phyloP scores from a whole-genome alignment of 176 grass and related monocot genomes.

The Hyparrhenia diplandra region DNA sequence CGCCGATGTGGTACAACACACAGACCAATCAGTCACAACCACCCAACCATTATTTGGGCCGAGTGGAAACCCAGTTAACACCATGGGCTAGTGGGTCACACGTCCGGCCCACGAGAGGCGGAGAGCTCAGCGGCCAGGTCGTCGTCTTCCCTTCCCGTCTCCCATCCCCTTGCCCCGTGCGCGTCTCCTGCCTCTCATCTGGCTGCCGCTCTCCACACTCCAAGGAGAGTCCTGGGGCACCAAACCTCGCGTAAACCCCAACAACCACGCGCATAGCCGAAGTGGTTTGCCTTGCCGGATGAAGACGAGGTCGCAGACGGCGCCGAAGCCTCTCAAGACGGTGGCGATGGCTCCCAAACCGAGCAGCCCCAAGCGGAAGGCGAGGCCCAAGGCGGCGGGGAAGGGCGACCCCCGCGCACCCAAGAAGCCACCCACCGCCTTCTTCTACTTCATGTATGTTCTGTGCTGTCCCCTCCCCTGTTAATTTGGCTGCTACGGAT shows the following conservation, averaged over 20 bases:
- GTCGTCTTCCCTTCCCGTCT: neutral
- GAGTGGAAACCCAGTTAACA: neutral
- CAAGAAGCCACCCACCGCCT: slow-evolving; percentile 67
- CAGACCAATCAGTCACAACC: neutral
- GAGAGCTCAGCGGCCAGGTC: neutral
- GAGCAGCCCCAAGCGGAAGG: slow-evolving; percentile 32
- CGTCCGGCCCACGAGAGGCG: neutral
- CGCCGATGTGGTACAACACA: slow-evolving; percentile 5
- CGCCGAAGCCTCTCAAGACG: slow-evolving; percentile 49
- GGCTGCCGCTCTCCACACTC: neutral
- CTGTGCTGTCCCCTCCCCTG: neutral
- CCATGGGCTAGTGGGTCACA: too few species aligned
- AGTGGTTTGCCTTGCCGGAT: slow-evolving; percentile 18
- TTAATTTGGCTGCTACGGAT: neutral
- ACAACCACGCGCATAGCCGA: neutral
- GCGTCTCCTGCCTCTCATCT: neutral
- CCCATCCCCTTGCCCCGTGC: neutral
- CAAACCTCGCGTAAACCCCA: neutral
- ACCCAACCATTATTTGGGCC: neutral
- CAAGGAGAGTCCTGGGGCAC: neutral
- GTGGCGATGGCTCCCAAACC: slow-evolving; percentile 12
- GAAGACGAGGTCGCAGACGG: slow-evolving; percentile 81
- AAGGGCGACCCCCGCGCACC: slow-evolving; percentile 48
- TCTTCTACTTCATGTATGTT: slow-evolving; percentile 88
- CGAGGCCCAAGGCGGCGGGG: slow-evolving; percentile 30